These are phyloP conservation scores for Phyllostachys edulis DNA, from an alignment of 176 grass and related monocot species.

Conservation along the genomic window DNA sequence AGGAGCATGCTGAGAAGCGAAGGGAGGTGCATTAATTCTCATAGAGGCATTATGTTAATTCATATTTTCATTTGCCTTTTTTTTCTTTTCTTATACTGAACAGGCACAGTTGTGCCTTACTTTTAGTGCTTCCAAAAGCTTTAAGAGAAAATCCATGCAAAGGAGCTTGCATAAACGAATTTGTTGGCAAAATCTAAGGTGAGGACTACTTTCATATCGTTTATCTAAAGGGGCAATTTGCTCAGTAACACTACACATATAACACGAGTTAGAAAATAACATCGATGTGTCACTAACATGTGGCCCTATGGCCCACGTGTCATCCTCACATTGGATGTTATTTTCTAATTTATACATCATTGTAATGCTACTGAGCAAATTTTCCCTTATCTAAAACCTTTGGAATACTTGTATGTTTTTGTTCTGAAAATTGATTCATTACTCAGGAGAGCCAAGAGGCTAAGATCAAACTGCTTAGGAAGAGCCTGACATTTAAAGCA, in stretches of 20 bases:
- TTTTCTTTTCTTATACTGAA: slow-evolving; percentile 25
- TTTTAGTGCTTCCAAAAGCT: slow-evolving; percentile 84
- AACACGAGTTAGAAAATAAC: too few species aligned
- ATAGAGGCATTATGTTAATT: not conserved
- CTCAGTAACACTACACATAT: too few species aligned
- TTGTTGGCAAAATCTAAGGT: slow-evolving; percentile 91
- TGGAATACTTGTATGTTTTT: slow-evolving; percentile 1
- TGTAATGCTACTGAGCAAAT: too few species aligned
- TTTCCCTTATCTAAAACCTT: not conserved
- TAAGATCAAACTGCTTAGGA: slow-evolving; percentile 84
- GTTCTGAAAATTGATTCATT: slow-evolving; percentile 27
- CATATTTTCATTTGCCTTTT: not conserved
- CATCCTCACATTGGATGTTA: too few species aligned
- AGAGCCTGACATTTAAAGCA: slow-evolving; percentile 91
- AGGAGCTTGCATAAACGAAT: slow-evolving; percentile 77
- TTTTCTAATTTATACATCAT: too few species aligned
- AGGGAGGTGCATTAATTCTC: slow-evolving; percentile 58
- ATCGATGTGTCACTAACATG: too few species aligned
- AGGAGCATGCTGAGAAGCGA: slow-evolving; percentile 84
- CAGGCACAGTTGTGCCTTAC: not conserved
- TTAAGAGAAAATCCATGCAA: slow-evolving; percentile 83
- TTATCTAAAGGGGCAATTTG: too few species aligned
- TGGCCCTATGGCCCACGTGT: too few species aligned
- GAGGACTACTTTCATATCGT: not conserved
- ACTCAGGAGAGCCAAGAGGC: slow-evolving; percentile 89